Percentiles rank a stretch among this genome's conserved stretches.
Evolutionary conservation across 805 yeast species (phyloP).

Genomic region (Kockiozyma suomiensis): DNA sequence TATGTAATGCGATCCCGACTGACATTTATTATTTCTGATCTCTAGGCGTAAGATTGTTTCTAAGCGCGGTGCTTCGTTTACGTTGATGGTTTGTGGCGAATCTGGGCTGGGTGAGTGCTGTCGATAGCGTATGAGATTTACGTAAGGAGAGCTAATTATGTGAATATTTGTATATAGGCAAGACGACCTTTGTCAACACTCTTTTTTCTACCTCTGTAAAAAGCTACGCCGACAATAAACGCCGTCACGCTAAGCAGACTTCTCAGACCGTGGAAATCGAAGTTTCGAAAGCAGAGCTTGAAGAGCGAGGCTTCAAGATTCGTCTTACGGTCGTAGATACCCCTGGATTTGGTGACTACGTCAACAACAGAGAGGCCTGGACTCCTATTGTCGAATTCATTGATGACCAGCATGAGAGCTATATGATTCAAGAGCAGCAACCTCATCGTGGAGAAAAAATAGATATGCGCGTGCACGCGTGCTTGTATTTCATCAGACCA

Average conservation of each 20-base stretch:
- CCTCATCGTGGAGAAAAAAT: slow-evolving; percentile 56
- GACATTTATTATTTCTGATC: background rate
- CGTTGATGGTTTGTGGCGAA: slow-evolving; percentile 84
- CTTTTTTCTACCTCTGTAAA: slow-evolving; percentile 60
- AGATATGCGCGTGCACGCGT: slow-evolving; percentile 80
- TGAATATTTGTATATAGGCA: slow-evolving; percentile 48
- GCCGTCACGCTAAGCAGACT: slow-evolving; percentile 45
- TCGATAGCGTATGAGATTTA: no score
- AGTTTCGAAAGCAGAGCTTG: slow-evolving; percentile 53
- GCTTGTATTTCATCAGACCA: slow-evolving; percentile 80
- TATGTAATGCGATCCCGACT: background rate
- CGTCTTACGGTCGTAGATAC: slow-evolving; percentile 69
- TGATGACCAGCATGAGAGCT: slow-evolving; percentile 73
- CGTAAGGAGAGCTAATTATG: no score
- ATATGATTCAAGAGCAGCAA: slow-evolving; percentile 76
- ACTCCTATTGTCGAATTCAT: slow-evolving; percentile 68
- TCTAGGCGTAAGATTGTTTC: slow-evolving; percentile 46
- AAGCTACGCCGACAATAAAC: slow-evolving; percentile 47
- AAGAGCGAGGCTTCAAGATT: slow-evolving; percentile 61
- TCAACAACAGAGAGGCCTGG: slow-evolving; percentile 70
- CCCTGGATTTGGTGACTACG: slow-evolving; percentile 73
- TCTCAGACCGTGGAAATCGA: slow-evolving; percentile 47
- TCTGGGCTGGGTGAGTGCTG: slow-evolving; percentile 64
- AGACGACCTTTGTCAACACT: slow-evolving; percentile 78
- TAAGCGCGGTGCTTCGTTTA: slow-evolving; percentile 67